Evolutionary conservation across 441 rosid species (phyloP).

Genomic region (Brassica balearica): DNA sequence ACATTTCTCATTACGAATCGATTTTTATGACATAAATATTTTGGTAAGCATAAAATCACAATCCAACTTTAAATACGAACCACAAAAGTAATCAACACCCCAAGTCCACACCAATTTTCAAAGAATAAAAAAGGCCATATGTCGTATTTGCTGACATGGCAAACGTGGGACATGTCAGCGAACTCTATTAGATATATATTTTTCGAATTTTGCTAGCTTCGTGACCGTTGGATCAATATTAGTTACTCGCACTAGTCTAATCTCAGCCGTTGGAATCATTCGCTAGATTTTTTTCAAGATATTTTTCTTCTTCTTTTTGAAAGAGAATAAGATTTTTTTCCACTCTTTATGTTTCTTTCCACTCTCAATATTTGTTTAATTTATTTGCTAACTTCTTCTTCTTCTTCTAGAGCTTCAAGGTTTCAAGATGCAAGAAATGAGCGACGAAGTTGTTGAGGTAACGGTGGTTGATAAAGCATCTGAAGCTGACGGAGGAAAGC

Average conservation of each 20-base stretch:
- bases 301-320: constrained; percentile 14
- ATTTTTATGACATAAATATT: not conserved
- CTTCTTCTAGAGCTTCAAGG: constrained; percentile 17
- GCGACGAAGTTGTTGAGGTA: constrained; percentile 47
- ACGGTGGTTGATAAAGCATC: constrained; percentile 31
- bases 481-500: constrained; percentile 36
- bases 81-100: constrained; percentile 16
- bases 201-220: not conserved
- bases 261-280: constrained; percentile 33
- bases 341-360: constrained; percentile 9
- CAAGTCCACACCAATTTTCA: too few species aligned
- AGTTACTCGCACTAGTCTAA: not conserved
- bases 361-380: too few species aligned
- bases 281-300: constrained; percentile 32
- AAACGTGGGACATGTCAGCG: constrained; percentile 30
- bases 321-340: constrained; percentile 10
- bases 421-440: constrained; percentile 42
- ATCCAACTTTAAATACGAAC: constrained; percentile 36
- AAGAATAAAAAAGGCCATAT: not conserved
- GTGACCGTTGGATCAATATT: constrained; percentile 31
- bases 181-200: constrained; percentile 31
- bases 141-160: constrained; percentile 39
- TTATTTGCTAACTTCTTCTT: not conserved
- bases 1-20: constrained; percentile 5
- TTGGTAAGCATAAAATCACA: not conserved